Evolutionary conservation across 371 early-diverging fungal species (phyloP).

Genomic region (Basidiobolus meristosporus): DNA sequence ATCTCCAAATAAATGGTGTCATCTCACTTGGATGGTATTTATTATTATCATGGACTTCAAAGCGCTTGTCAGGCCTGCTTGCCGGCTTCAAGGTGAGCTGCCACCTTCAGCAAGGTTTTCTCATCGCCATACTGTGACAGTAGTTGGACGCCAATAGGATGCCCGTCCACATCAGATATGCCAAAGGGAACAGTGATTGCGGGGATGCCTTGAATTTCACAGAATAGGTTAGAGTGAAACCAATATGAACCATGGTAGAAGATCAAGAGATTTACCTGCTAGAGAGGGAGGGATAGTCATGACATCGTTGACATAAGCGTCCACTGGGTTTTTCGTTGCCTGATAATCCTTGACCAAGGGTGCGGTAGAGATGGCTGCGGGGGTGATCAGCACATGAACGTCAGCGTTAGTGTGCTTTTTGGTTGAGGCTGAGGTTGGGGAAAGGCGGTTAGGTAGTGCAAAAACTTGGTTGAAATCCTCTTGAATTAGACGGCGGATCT

Average conservation of each 20-base stretch:
- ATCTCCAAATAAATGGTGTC: too few relatives aligned
- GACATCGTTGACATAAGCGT: constrained; percentile 64
- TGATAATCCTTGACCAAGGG: constrained; percentile 2
- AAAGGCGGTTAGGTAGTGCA: background rate
- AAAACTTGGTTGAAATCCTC: constrained; percentile 38
- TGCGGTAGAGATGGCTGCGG: constrained; percentile 5
- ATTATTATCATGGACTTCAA: too few relatives aligned
- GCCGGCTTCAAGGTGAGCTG: constrained; percentile 9
- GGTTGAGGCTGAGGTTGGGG: background rate
- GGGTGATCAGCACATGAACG: constrained; percentile 5
- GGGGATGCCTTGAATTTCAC: constrained; percentile 20
- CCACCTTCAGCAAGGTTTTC: constrained; percentile 21
- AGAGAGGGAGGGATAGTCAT: constrained; percentile 79
- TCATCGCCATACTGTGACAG: constrained; percentile 71
- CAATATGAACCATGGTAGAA: too few relatives aligned
- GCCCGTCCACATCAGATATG: constrained; percentile 11
- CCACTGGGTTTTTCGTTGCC: constrained; percentile 1
- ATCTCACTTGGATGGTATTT: too few relatives aligned
- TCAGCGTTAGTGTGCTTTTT: background rate
- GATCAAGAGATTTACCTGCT: constrained; percentile 31
- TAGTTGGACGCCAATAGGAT: constrained; percentile 67
- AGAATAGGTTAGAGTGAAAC: constrained; percentile 1
- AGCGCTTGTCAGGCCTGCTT: too few relatives aligned
- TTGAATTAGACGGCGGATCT: constrained; percentile 55
- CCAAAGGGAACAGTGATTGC: constrained; percentile 44